Evolutionary conservation across 306 rosid species (phyloP), one percentile per base, ranked within the genome.

Genomic region (Rosa lucieae): DNA sequence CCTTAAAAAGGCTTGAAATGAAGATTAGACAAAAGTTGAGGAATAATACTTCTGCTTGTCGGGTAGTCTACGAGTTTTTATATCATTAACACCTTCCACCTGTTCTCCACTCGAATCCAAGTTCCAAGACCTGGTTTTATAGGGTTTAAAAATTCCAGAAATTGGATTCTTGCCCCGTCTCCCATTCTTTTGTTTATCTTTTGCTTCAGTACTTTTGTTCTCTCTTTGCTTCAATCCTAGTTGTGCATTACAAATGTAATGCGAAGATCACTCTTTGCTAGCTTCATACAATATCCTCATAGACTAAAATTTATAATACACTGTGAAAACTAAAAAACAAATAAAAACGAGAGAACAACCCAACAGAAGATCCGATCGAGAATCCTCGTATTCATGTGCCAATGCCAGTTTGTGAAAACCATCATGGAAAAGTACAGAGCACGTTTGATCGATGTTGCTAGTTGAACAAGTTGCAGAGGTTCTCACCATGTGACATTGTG

Each of bases 101-200:
- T 90, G 85, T 84, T 88, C 89, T 85, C 83, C 76, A 61, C 70
- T 48, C 21, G 75, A 43, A 65, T 65, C 21, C 66, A 58, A 61
- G 74, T 66, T 84, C 82, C 73, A 51, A 79, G 10, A 43, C 73
- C 73, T 69, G 53, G 35, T 69, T 20, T 35, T 6, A 1, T 63
- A 32, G 10, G 40, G 43, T 32, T 63, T 62, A 10, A 59, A 8
- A n/a, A 61, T 21, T 29, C 67, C 43, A 32, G 69, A 39, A 13
- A 35, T 13, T 11, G 67, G 47, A 66, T 66, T 66, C 13, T 58
- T 0, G 20, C 2, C 26, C 3, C 23, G 1, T 55, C 10, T 55
- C 37, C 37, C 37, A 32, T 32, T 32, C 3, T 32, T 32, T 32
- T 32, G 37, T 32, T 32, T 32, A 1, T 32, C 37, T 32, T 32